Evolutionary conservation across 2,329 filamentous ascomycete genomes (phyloP), one percentile per base, ranked within the genome.

Genomic region (Penicillium digitatum): DNA sequence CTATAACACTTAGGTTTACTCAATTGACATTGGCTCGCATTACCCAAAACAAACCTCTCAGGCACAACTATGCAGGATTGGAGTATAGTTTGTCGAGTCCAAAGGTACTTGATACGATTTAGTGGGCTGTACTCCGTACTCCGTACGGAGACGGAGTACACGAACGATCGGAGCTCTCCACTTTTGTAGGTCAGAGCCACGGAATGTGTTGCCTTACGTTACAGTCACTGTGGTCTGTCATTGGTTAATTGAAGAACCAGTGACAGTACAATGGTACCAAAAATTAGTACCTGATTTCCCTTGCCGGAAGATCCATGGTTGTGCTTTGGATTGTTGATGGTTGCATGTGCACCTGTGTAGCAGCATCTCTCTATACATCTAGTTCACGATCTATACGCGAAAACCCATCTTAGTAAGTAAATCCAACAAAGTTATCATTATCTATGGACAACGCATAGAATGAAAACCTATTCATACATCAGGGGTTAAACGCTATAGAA

Each of bases 191-290:
- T 48, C 49, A 48, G 54, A 60, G 62, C 58, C 58, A 64, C 52
- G 61, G 62, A 62, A 67, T 70, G 64, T 64, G 67, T 59, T 62
- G 54, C 59, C 63, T 61, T 59, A 60, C 58, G 59, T 67, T 54
- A 52, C 57, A 57, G 48, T 44, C 5, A 12, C 3, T 58, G 53
- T 47, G 49, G 38, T 32, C 44, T 53, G 16, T 51, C 52, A 70
- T 69, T 68, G 66, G 67, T 12, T 42, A 56, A 54, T 42, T 37
- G 27, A 3, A 12, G 43, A 40, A 2, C 27, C 47, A 32, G 35
- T 49, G 9, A 26, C n/a, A 48, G 18, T n/a, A 24, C 48, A 50
- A 43, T n/a, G 40, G 18, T n/a, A 24, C 48, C 43, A 43, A 12
- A 20, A n/a, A 26, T 26, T 27, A n/a, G 51, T 53, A 22, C 51